Base-by-base conservation (phyloP, 2,329 filamentous ascomycete species). In the Scolecobasidium constrictum region DNA sequence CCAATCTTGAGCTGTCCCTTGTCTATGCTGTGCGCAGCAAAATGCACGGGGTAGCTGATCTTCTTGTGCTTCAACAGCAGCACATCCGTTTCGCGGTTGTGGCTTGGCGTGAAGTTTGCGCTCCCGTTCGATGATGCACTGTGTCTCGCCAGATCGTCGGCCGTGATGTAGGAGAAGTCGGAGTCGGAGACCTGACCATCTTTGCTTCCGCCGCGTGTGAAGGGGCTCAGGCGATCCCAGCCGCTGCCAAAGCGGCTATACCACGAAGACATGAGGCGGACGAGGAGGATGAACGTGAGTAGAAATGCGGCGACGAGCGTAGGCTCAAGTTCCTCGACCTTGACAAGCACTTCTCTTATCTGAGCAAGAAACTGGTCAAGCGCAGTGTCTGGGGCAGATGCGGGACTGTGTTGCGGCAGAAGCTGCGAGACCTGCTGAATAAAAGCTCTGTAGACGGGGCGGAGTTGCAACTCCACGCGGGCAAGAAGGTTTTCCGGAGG, bases 161-260 rank as follows among this genome's bases (percentile, higher is more conserved):
- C 78, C n/a, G 83, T 86, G 56, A 88, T 87, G 66, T 90, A 88
- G 57, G 77, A 81, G 60, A 79, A 90, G 64, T 88, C 83, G 23
- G 81, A 75, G 51, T 86, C 81, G 52, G 77, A 83, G 46, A 88
- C 78, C 49, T 78, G 71, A 22, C 78, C 58, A 13, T 56, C 52
- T 17, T 52, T 59, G 47, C 49, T 59, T 47, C 46, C 59, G 54
- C 53, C 50, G 37, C 68, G 65, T 12, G 65, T 64, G 50, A 71
- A 71, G 13, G 68, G 68, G 18, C 65, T 68, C 55, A 69, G 69
- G 47, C 65, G 64, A 26, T 67, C 66, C 35, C 62, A 57, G 52
- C 64, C 62, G 50, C 57, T 53, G 46, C 62, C 61, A 42, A 64
- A 53, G 47, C 66, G 65, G 18, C 65, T 67, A 38, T 64, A 63